Evolutionary conservation across 2,329 filamentous ascomycete species (phyloP).

Genomic region (Colletotrichum falcatum): DNA sequence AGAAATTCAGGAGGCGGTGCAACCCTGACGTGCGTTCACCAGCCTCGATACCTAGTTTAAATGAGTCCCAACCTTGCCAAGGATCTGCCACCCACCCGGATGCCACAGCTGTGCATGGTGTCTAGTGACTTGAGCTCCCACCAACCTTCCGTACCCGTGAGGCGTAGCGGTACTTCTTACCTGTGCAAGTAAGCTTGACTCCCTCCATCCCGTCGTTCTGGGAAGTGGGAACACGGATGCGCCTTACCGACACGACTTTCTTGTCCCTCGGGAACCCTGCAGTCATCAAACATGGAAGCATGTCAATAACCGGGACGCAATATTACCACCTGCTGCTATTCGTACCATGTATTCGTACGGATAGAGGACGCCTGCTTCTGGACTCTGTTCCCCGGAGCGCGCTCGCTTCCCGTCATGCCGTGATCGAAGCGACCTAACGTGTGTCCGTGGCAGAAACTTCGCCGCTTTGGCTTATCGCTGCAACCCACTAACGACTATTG

Average conservation of each 20-base stretch:
- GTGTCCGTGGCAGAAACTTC: neutral
- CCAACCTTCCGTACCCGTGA: slow-evolving; percentile 31
- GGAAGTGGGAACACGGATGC: slow-evolving; percentile 26
- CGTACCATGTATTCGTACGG: too few relatives aligned
- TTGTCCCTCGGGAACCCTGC: slow-evolving; percentile 28
- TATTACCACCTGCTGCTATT: slow-evolving; percentile 7
- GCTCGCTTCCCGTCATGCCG: slow-evolving; percentile 5
- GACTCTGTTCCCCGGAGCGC: slow-evolving; percentile 1
- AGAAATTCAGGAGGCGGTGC: slow-evolving; percentile 41
- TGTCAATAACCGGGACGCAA: slow-evolving; percentile 23
- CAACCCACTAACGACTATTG: neutral
- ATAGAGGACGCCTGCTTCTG: neutral
- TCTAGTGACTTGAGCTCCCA: slow-evolving; percentile 22
- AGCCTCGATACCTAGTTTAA: too few relatives aligned
- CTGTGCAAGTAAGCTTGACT: slow-evolving; percentile 1
- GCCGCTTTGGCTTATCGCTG: neutral
- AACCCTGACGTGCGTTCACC: slow-evolving; percentile 33
- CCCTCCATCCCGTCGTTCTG: slow-evolving; percentile 32
- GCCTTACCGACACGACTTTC: slow-evolving; percentile 29
- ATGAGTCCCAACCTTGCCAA: slow-evolving; percentile 35
- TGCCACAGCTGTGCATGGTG: slow-evolving; percentile 20
- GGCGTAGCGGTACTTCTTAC: slow-evolving; percentile 14
- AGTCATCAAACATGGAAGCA: slow-evolving; percentile 35
- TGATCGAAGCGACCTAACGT: slow-evolving; percentile 1
- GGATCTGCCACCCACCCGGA: slow-evolving; percentile 24